phyloP scores from a whole-genome alignment of 306 rosid species.

The Prunus dulcis region DNA sequence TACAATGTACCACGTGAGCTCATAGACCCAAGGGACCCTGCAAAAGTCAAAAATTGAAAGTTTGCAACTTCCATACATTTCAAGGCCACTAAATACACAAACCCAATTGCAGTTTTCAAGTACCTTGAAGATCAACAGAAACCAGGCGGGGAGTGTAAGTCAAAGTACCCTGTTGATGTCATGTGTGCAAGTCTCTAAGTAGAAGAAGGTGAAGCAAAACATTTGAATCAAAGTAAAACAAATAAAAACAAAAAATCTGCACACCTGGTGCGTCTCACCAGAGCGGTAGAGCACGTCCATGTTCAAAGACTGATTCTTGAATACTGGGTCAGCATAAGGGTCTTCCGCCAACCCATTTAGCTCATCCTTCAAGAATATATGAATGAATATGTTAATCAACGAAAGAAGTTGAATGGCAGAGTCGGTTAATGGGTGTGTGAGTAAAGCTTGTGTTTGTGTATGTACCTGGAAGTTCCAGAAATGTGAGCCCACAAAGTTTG shows the following conservation, averaged over 20 bases:
- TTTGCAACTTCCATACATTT: background rate
- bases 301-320: constrained; percentile 60
- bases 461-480: constrained; percentile 96
- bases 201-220: background rate
- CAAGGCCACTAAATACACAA: background rate
- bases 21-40: constrained; percentile 91
- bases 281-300: constrained; percentile 90
- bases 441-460: background rate
- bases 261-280: constrained; percentile 82
- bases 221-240: background rate
- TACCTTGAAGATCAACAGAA: constrained; percentile 82
- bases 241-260: background rate
- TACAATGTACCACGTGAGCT: constrained; percentile 71
- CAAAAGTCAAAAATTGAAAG: constrained; percentile 14
- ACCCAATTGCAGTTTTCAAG: constrained; percentile 7
- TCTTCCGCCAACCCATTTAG: constrained; percentile 68
- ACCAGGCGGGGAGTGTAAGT: constrained; percentile 85
- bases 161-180: constrained; percentile 58
- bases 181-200: background rate
- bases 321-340: constrained; percentile 55
- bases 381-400: background rate
- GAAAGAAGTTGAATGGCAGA: background rate
- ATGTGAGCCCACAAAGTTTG: constrained; percentile 84
- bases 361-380: constrained; percentile 61
- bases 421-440: background rate